Evolutionary conservation across 2,329 filamentous ascomycete genomes (phyloP), one percentile per base, ranked within the genome.

Genomic region (Simplicillium sp.): DNA sequence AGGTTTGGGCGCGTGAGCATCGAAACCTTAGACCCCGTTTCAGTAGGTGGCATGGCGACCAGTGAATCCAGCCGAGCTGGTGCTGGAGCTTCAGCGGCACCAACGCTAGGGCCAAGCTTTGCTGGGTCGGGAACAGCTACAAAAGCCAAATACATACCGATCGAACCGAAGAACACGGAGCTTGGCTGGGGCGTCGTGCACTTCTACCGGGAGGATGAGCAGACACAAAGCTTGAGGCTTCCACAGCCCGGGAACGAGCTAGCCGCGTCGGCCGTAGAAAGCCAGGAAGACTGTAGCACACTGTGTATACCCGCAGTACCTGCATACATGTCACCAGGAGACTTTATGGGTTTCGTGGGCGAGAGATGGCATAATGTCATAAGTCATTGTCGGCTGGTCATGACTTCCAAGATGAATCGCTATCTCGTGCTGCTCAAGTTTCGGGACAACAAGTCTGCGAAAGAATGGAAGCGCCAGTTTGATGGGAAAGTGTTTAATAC

Each of bases 391-490:
- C 75, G 92, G 40, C 87, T 98, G 77, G 85, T 98, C 42, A 82
- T 88, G 70, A 97, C 92, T 1, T 84, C 83, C 40, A 75, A 82
- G 47, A 82, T 87, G 59, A 96, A 94, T 60, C 79, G 89, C 46
- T 97, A 97, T 65, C 84, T 98, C 71, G 90, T 94, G 18, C 70
- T 98, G 46, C 84, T 98, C 76, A 96, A 95, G 64, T 96, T 97
- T 57, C 76, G 87, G 37, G 80, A 84, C 48, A 75, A 76, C 25
- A 77, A 75, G 53, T 78, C 77, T 46, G 92, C 92, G 12, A 79
- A 73, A 51, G 74, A 80, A 39, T 98, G 90, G 83, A 82, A 85
- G 54, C 78, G 73, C 46, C 82, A 87, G 51, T 96, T 90, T 73
- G 92, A 97, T 60, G 92, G 92, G 14, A 92, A 86, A 58, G 76